These are phyloP conservation scores for Microbotryum silenes-acaulis DNA, from an alignment of 1,284 basidiomycete genomes.

Conservation along the genomic window DNA sequence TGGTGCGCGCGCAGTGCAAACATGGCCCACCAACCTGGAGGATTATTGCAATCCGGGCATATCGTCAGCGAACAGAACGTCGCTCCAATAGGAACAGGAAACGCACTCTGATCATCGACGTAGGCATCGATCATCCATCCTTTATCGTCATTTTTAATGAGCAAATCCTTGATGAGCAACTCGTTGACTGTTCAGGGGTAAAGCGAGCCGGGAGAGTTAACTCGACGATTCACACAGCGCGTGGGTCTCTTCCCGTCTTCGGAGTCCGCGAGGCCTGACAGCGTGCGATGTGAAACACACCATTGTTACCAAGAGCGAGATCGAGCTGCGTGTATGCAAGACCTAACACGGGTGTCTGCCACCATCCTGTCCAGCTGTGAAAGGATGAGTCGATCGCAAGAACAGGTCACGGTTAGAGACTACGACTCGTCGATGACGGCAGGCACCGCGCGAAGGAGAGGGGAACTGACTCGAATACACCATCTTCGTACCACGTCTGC, in stretches of 20 bases:
- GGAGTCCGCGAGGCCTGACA: not conserved
- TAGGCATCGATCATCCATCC: conserved; percentile 30
- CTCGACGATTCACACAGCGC: too few relatives aligned
- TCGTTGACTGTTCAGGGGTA: conserved; percentile 13
- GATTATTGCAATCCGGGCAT: too few relatives aligned
- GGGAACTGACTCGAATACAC: conserved; percentile 20
- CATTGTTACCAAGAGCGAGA: conserved; percentile 22
- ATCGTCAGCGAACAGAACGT: not conserved
- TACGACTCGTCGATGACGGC: not conserved
- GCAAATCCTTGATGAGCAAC: conserved; percentile 21
- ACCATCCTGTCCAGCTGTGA: conserved; percentile 24
- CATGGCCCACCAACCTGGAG: conserved; percentile 27
- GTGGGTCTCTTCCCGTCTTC: not conserved
- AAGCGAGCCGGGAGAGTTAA: too few relatives aligned
- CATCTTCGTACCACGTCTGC: conserved; percentile 30
- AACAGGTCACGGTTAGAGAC: too few relatives aligned
- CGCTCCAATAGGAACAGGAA: not conserved
- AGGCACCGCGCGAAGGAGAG: not conserved
- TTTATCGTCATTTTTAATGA: conserved; percentile 18
- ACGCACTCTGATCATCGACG: conserved; percentile 27
- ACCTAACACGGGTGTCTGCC: conserved; percentile 26
- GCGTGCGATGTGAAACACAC: not conserved
- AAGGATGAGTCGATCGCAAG: not conserved
- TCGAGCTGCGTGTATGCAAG: conserved; percentile 28
- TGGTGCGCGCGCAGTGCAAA: conserved; percentile 23